Evolutionary conservation across 2,329 filamentous ascomycete genomes (phyloP).

Genomic region (Escovopsis sp.): DNA sequence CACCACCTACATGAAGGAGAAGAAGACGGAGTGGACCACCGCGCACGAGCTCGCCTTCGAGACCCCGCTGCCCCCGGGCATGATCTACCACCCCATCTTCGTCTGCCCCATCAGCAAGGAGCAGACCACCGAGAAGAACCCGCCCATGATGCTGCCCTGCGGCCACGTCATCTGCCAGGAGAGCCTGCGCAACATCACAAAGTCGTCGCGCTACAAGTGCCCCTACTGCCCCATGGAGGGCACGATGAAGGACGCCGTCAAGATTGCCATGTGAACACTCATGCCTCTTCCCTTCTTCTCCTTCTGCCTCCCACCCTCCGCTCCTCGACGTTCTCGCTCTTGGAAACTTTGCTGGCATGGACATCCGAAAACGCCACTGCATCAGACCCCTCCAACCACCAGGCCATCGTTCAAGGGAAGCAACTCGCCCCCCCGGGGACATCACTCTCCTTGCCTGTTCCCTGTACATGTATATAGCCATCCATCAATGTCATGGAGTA

Average conservation of each 20-base stretch:
- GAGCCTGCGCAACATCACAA: slow-evolving; percentile 64
- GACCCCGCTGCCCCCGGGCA: slow-evolving; percentile 42
- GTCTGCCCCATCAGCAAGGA: slow-evolving; percentile 96
- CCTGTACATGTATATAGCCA: too few relatives aligned
- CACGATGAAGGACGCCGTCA: slow-evolving; percentile 57
- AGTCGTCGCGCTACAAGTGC: slow-evolving; percentile 77
- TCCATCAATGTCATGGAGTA: too few relatives aligned
- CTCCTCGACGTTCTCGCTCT: too few relatives aligned
- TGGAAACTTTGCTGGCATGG: too few relatives aligned
- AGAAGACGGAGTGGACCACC: slow-evolving; percentile 89
- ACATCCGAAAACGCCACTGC: too few relatives aligned
- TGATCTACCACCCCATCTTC: slow-evolving; percentile 88
- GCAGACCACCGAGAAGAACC: slow-evolving; percentile 83
- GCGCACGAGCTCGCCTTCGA: slow-evolving; percentile 78
- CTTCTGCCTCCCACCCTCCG: too few relatives aligned
- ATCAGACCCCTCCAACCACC: too few relatives aligned
- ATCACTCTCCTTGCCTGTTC: too few relatives aligned
- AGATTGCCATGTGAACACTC: slow-evolving; percentile 28
- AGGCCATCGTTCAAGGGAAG: too few relatives aligned
- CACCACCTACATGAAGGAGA: slow-evolving; percentile 72
- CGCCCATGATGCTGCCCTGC: slow-evolving; percentile 92
- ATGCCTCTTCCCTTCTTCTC: too few relatives aligned
- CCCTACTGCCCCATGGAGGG: slow-evolving; percentile 89
- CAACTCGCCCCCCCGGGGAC: too few relatives aligned
- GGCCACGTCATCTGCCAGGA: slow-evolving; percentile 88